phyloP scores from a whole-genome alignment of 2,329 filamentous ascomycete species.

The Claviceps monticola region DNA sequence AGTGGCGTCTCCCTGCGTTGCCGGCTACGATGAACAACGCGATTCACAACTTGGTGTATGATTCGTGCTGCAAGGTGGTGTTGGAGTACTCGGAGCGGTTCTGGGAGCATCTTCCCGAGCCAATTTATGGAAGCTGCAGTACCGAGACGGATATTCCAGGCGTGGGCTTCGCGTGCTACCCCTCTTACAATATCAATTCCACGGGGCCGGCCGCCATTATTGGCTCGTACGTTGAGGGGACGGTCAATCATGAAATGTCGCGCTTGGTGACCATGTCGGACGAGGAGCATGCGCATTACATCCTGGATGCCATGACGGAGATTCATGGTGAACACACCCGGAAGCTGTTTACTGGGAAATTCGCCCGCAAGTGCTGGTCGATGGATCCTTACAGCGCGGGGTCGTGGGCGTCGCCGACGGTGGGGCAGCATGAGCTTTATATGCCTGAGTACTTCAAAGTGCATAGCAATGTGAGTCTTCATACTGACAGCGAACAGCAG shows the following conservation, averaged over 20 bases:
- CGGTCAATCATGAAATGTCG: conserved; percentile 24
- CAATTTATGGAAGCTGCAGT: conserved; percentile 52
- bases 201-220: conserved; percentile 47
- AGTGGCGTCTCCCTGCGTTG: conserved; percentile 42
- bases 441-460: conserved; percentile 62
- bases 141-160: conserved; percentile 42
- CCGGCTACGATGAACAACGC: conserved; percentile 28
- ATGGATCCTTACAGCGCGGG: conserved; percentile 46
- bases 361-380: conserved; percentile 52
- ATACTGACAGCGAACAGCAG: not conserved
- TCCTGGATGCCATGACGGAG: conserved; percentile 52
- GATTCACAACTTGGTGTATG: conserved; percentile 31
- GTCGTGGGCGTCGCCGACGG: conserved; percentile 44
- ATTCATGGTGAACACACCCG: conserved; percentile 48
- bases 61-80: conserved; percentile 41
- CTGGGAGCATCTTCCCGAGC: conserved; percentile 36
- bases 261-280: conserved; percentile 30
- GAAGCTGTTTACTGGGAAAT: conserved; percentile 51
- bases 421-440: conserved; percentile 56
- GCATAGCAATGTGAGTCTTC: conserved; percentile 34
- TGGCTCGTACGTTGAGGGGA: conserved; percentile 39
- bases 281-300: conserved; percentile 46
- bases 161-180: conserved; percentile 51
- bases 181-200: conserved; percentile 48
- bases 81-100: conserved; percentile 55